These are phyloP conservation scores for Suhomyces panamericanus DNA, from an alignment of 1,139 yeast genomes.

Conservation along the genomic window DNA sequence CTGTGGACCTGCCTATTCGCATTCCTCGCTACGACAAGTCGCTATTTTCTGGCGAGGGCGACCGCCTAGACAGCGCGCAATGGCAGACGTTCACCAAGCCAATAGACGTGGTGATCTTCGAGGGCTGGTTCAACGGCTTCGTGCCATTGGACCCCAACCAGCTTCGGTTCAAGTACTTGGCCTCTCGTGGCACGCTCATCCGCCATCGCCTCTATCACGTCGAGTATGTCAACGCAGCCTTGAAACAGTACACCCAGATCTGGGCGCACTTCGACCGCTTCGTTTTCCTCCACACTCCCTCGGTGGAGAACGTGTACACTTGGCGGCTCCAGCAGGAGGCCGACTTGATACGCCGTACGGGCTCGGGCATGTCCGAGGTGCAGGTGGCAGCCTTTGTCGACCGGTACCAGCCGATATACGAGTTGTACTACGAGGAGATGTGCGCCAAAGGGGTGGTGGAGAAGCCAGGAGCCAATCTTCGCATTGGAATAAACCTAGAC, in stretches of 20 bases:
- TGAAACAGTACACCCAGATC: constrained; percentile 50
- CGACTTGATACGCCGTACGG: constrained; percentile 51
- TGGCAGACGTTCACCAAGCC: constrained; percentile 42
- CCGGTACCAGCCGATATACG: constrained; percentile 85
- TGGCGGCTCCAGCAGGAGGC: constrained; percentile 93
- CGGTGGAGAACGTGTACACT: constrained; percentile 60
- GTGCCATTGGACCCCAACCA: constrained; percentile 35
- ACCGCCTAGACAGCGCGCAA: constrained; percentile 45
- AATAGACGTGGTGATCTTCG: constrained; percentile 70
- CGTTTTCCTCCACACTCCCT: constrained; percentile 60
- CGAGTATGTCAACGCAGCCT: constrained; percentile 48
- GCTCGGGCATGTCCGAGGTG: constrained; percentile 77
- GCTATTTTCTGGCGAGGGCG: constrained; percentile 73
- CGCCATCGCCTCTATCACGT: constrained; percentile 29
- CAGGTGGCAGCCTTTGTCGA: constrained; percentile 69
- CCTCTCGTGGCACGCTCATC: constrained; percentile 23
- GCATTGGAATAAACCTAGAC: constrained; percentile 12
- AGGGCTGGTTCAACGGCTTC: constrained; percentile 95
- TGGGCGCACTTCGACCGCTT: constrained; percentile 64
- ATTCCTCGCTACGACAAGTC: constrained; percentile 84
- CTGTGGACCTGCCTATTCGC: constrained; percentile 23
- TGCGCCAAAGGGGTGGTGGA: constrained; percentile 15
- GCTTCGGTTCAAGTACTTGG: constrained; percentile 25
- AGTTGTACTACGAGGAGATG: constrained; percentile 59
- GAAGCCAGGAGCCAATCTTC: constrained; percentile 7